Conservation (phyloP, 257 asterid genomes). For the Solanum arcanum region DNA sequence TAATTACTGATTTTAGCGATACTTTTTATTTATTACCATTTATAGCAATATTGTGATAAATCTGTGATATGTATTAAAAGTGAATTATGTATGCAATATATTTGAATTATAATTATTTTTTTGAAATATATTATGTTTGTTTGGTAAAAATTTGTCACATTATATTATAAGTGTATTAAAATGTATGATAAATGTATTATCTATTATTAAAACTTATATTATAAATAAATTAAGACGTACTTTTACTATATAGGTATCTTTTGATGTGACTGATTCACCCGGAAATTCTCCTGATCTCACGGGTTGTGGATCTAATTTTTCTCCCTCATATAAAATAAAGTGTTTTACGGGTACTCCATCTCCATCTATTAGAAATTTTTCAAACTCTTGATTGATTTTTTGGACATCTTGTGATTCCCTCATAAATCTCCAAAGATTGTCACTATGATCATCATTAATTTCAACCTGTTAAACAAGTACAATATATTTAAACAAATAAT, state of each 20-base stretch:
- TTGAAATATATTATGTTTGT: too few species aligned
- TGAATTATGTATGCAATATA: too few species aligned
- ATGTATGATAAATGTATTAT: too few species aligned
- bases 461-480: neutral
- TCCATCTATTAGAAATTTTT: neutral
- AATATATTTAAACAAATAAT: neutral
- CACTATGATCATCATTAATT: neutral
- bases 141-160: too few species aligned
- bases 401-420: accelerated
- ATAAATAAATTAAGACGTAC: neutral
- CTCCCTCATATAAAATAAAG: neutral
- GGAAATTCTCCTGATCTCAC: neutral
- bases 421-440: neutral
- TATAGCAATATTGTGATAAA: too few species aligned
- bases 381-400: neutral
- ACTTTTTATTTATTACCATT: too few species aligned
- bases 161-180: too few species aligned
- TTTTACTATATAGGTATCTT: neutral
- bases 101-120: too few species aligned
- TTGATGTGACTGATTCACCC: neutral
- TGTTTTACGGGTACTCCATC: neutral
- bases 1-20: too few species aligned
- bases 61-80: too few species aligned
- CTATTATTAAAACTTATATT: too few species aligned
- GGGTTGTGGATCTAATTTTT: accelerated